phyloP scores from a whole-genome alignment of 208 protist species.

The Angomonas deanei region DNA sequence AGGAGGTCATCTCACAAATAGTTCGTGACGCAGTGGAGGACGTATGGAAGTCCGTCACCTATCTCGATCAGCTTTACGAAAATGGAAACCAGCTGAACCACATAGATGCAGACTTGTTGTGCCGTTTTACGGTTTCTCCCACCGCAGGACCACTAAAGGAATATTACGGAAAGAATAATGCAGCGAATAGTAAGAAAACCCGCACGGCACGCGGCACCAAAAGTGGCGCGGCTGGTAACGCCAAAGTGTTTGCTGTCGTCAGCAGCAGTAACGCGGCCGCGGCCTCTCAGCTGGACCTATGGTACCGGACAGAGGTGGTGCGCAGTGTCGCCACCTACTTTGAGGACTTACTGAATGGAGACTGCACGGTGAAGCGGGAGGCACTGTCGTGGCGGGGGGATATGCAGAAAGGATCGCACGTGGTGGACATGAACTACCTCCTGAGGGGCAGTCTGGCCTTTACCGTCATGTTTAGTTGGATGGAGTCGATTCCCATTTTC shows the following conservation, averaged over 20 bases:
- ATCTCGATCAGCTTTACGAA: background rate
- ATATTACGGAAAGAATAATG: background rate
- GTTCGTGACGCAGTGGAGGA: background rate
- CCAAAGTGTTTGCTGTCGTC: too few relatives aligned
- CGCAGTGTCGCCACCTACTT: slow-evolving; percentile 17
- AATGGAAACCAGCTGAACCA: background rate
- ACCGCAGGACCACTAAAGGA: background rate
- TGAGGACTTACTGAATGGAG: slow-evolving; percentile 5
- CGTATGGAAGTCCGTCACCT: background rate
- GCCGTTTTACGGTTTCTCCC: background rate
- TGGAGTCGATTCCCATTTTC: background rate
- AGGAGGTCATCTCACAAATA: background rate
- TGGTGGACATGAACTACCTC: too few relatives aligned
- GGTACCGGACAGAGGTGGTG: slow-evolving; percentile 25
- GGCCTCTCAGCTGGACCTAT: background rate
- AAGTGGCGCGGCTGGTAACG: too few relatives aligned
- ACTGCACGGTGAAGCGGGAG: background rate
- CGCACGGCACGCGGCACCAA: too few relatives aligned
- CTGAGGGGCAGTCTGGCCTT: background rate
- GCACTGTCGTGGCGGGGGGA: background rate
- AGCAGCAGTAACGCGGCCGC: too few relatives aligned
- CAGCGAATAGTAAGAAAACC: too few relatives aligned
- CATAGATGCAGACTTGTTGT: background rate
- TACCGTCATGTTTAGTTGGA: background rate
- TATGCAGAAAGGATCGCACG: too few relatives aligned